Conservation (phyloP, 2,329 filamentous ascomycete genomes). For the Aspergillus pseudoviridinutans region DNA sequence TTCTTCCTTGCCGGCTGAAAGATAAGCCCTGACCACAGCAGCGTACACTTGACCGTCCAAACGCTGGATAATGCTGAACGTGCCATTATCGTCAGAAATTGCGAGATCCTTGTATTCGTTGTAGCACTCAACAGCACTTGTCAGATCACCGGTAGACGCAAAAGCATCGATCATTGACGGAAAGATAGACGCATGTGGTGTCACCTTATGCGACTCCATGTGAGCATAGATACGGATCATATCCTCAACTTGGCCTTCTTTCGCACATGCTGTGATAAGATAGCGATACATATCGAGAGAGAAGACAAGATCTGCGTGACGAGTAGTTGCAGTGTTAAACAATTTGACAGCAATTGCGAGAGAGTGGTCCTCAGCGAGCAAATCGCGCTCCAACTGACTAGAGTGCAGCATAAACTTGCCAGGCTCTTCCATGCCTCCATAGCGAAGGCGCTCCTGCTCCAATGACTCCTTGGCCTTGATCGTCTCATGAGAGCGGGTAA, state of each 20-base stretch:
- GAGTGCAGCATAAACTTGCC: conserved; percentile 87
- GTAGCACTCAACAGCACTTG: conserved; percentile 89
- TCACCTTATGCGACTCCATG: conserved; percentile 74
- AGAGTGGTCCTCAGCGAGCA: conserved; percentile 81
- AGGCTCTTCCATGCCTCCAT: conserved; percentile 77
- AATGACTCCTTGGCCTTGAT: conserved; percentile 67
- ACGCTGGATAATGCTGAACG: conserved; percentile 63
- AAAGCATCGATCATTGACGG: conserved; percentile 95
- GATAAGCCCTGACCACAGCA: conserved; percentile 84
- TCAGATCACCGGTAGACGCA: conserved; percentile 72
- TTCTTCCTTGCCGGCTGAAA: conserved; percentile 72
- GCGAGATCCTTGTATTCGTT: conserved; percentile 89
- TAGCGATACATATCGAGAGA: conserved; percentile 79
- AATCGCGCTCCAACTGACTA: conserved; percentile 79
- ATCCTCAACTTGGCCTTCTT: conserved; percentile 73
- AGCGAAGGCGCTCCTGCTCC: conserved; percentile 78
- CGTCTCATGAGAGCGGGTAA: conserved; percentile 75
- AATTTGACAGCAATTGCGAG: conserved; percentile 80
- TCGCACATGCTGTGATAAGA: conserved; percentile 82
- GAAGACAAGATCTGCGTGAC: conserved; percentile 59
- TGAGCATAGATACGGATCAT: conserved; percentile 91
- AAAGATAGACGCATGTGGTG: conserved; percentile 77
- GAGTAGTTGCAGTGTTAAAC: conserved; percentile 70
- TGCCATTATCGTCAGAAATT: conserved; percentile 75
- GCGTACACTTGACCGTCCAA: conserved; percentile 84